Percentiles rank a stretch among this genome's conserved stretches.
phyloP scores from a whole-genome alignment of 495 filamentous ascomycete species.

The Podospora conica region DNA sequence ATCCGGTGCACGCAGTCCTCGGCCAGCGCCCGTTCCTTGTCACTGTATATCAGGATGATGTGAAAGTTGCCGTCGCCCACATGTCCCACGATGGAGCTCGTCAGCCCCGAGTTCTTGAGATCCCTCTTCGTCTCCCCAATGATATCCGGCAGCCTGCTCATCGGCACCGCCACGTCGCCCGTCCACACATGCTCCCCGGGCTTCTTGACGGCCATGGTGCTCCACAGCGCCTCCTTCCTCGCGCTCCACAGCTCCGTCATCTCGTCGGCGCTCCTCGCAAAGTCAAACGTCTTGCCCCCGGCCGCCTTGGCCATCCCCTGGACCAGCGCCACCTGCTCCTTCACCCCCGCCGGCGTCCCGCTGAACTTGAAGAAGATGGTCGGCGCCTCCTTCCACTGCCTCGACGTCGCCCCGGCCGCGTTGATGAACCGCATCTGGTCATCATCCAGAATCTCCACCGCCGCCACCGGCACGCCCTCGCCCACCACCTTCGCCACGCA shows the following conservation, averaged over 20 bases:
- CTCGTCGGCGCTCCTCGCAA: slow-evolving; percentile 64
- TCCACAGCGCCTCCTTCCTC: slow-evolving; percentile 81
- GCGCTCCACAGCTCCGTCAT: slow-evolving; percentile 78
- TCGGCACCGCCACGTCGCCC: slow-evolving; percentile 76
- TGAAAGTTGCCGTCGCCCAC: slow-evolving; percentile 86
- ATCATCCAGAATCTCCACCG: slow-evolving; percentile 89
- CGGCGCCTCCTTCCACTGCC: slow-evolving; percentile 68
- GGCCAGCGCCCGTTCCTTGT: slow-evolving; percentile 54
- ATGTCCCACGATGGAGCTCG: slow-evolving; percentile 71
- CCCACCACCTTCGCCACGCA: slow-evolving; percentile 74
- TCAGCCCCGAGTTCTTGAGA: slow-evolving; percentile 57
- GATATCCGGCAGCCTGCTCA: slow-evolving; percentile 63
- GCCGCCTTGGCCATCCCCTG: slow-evolving; percentile 56
- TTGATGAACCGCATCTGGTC: slow-evolving; percentile 95
- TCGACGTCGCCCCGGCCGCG: slow-evolving; percentile 61
- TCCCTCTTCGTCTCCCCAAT: slow-evolving; percentile 75
- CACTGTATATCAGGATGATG: slow-evolving; percentile 66
- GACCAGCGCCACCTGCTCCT: slow-evolving; percentile 75
- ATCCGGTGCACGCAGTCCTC: slow-evolving; percentile 73
- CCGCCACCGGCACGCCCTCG: slow-evolving; percentile 75
- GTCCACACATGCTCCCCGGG: slow-evolving; percentile 71
- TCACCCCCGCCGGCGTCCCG: slow-evolving; percentile 66
- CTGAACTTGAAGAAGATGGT: slow-evolving; percentile 95
- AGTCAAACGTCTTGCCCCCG: slow-evolving; percentile 67
- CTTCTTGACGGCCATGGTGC: slow-evolving; percentile 52